A percentile compares a stretch with the other conserved stretches of the same genome.
phyloP scores from a whole-genome alignment of 2,329 filamentous ascomycete genomes.

The Colletotrichum limetticola region DNA sequence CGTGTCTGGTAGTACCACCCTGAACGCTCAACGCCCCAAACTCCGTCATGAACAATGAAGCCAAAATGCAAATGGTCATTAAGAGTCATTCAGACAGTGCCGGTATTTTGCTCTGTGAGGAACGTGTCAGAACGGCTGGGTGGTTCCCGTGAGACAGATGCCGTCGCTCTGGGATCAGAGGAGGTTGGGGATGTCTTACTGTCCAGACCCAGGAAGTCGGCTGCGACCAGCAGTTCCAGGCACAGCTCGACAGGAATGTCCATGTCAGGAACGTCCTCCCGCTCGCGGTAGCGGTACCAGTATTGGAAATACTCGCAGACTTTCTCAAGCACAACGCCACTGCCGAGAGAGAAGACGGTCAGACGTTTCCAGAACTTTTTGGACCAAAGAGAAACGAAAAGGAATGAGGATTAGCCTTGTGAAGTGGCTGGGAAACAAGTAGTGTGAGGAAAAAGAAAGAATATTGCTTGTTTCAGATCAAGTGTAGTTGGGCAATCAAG shows the following conservation, averaged over 20 bases:
- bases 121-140: constrained; percentile 10
- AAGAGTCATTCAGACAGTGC: constrained; percentile 21
- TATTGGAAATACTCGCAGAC: constrained; percentile 88
- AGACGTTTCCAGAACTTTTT: constrained; percentile 26
- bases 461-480: constrained; percentile 64
- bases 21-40: constrained; percentile 22
- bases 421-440: constrained; percentile 17
- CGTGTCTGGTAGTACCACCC: constrained; percentile 10
- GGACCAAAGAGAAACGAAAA: neutral
- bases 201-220: constrained; percentile 80
- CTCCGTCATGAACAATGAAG: constrained; percentile 41
- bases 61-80: constrained; percentile 32
- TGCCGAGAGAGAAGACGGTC: constrained; percentile 48
- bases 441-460: constrained; percentile 21
- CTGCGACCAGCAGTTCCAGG: constrained; percentile 80
- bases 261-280: constrained; percentile 81
- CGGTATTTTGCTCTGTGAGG: constrained; percentile 34
- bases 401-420: neutral
- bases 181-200: constrained; percentile 50
- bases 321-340: constrained; percentile 80
- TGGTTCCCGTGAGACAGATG: neutral
- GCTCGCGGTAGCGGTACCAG: constrained; percentile 78
- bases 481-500: constrained; percentile 69
- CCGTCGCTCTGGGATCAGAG: constrained; percentile 4
- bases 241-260: constrained; percentile 83